Percentiles rank a stretch among this genome's conserved stretches.
These are phyloP conservation scores for Canavalia gladiata DNA, from an alignment of 306 rosid genomes.

Conservation along the genomic window DNA sequence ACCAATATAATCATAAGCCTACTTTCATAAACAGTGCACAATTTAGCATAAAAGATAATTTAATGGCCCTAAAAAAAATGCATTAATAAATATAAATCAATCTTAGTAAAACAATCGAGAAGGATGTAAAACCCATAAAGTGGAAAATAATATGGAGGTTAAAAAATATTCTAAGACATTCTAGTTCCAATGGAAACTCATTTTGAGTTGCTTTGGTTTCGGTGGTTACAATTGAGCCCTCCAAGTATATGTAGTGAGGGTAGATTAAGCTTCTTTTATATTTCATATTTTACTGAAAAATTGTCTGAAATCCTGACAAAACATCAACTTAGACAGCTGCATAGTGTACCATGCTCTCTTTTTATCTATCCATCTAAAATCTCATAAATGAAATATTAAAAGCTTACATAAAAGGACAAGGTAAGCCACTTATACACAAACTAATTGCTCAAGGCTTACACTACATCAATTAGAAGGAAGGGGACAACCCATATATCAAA, in stretches of 20 bases:
- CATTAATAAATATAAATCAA: slow-evolving; percentile 20
- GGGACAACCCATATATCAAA: background rate
- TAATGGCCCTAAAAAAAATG: too few relatives aligned
- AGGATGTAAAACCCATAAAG: background rate
- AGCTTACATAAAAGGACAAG: too few relatives aligned
- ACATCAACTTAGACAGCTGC: too few relatives aligned
- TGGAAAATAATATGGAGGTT: slow-evolving; percentile 6
- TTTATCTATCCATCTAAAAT: too few relatives aligned
- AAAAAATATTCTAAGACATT: background rate
- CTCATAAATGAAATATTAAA: too few relatives aligned
- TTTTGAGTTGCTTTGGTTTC: slow-evolving; percentile 5
- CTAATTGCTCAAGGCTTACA: background rate
- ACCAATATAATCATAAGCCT: slow-evolving; percentile 9
- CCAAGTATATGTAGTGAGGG: background rate
- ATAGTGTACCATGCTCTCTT: too few relatives aligned
- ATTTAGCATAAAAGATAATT: background rate
- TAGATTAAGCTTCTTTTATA: too few relatives aligned
- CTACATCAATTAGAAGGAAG: slow-evolving; percentile 13
- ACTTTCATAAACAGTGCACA: slow-evolving; percentile 7
- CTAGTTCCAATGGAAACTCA: slow-evolving; percentile 24
- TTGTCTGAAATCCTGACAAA: too few relatives aligned
- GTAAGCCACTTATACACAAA: too few relatives aligned
- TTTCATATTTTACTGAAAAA: too few relatives aligned
- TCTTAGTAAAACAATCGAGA: slow-evolving; percentile 16
- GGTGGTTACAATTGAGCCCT: background rate